phyloP scores from a whole-genome alignment of 441 rosid species.

The Populus trichocarpa region DNA sequence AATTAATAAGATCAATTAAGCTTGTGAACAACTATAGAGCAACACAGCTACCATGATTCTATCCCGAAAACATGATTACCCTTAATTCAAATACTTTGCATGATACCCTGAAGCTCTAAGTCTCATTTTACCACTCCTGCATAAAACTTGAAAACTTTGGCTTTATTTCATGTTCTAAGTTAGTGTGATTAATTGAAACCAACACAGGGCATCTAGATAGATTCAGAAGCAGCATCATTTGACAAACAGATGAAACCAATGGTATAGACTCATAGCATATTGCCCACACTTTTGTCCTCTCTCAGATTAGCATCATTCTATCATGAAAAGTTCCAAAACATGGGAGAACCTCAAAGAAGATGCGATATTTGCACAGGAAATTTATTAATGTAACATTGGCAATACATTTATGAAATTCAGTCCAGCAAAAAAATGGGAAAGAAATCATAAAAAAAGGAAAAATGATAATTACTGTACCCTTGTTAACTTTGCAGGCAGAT shows the following conservation, averaged over 20 bases:
- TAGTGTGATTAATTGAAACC: background rate
- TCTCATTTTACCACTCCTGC: background rate
- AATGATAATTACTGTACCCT: conserved; percentile 43
- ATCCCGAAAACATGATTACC: background rate
- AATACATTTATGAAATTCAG: background rate
- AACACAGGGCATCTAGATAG: background rate
- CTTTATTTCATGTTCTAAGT: background rate
- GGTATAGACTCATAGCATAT: background rate
- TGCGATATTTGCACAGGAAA: background rate
- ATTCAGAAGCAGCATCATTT: background rate
- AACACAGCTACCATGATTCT: background rate
- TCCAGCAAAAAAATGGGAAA: background rate
- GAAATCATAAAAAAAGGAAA: background rate
- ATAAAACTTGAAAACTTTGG: background rate
- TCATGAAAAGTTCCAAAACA: background rate
- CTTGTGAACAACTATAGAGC: background rate
- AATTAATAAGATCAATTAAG: background rate
- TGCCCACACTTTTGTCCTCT: background rate
- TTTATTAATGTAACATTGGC: background rate
- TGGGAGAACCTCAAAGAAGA: background rate
- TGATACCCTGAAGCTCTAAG: background rate
- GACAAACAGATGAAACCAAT: background rate
- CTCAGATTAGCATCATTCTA: background rate
- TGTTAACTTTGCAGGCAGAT: conserved; percentile 94
- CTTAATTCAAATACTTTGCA: background rate